phyloP scores from a whole-genome alignment of 2,329 filamentous ascomycete genomes.

The Fusarium nematophilum region DNA sequence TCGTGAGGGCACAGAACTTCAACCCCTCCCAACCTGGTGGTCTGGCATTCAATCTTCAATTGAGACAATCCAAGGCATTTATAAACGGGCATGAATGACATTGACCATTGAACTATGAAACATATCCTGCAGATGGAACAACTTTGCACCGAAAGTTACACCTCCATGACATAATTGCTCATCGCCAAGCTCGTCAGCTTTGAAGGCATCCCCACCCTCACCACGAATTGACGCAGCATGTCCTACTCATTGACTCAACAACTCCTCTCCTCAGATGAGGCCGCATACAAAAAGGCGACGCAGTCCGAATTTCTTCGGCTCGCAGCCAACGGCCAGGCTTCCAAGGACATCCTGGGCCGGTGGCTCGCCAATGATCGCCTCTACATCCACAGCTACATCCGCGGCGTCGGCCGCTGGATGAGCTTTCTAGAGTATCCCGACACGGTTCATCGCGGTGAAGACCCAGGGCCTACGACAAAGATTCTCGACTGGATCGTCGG shows the following conservation, averaged over 20 bases:
- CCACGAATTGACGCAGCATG: conserved; percentile 3
- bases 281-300: conserved; percentile 66
- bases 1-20: too few species aligned
- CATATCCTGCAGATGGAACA: conserved; percentile 32
- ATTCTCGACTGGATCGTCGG: conserved; percentile 72
- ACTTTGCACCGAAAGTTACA: conserved; percentile 28
- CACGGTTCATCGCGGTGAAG: conserved; percentile 10
- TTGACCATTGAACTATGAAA: too few species aligned
- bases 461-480: conserved; percentile 58
- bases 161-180: conserved; percentile 34
- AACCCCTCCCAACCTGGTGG: too few species aligned
- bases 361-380: conserved; percentile 81
- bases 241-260: conserved; percentile 63
- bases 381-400: conserved; percentile 77
- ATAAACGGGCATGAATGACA: too few species aligned
- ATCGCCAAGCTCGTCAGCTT: conserved; percentile 17
- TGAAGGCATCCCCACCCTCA: conserved; percentile 30
- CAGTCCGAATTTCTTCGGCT: conserved; percentile 74
- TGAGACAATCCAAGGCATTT: too few species aligned
- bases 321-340: conserved; percentile 71
- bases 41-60: too few species aligned
- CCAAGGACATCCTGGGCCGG: conserved; percentile 65
- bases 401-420: conserved; percentile 73
- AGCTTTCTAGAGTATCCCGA: conserved; percentile 68
- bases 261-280: conserved; percentile 62